Percentiles rank a stretch among this genome's conserved stretches.
These are phyloP conservation scores for Anisodus tanguticus DNA, from an alignment of 257 asterid genomes.

Conservation along the genomic window DNA sequence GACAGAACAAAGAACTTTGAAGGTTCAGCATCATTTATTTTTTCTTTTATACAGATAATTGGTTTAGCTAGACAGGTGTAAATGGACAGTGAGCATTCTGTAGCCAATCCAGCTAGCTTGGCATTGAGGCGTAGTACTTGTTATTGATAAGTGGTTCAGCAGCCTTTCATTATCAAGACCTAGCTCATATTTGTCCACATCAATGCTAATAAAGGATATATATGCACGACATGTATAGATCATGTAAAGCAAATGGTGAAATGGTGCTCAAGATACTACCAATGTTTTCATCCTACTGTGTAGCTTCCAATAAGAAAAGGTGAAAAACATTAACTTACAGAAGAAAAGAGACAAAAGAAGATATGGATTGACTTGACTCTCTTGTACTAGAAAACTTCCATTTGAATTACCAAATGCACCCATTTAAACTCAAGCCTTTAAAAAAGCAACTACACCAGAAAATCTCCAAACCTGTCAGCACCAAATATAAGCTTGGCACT, in stretches of 20 bases:
- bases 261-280: background rate
- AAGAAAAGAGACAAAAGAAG: background rate
- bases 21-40: background rate
- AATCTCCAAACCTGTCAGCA: slow-evolving; percentile 59
- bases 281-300: background rate
- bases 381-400: background rate
- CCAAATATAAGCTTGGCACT: slow-evolving; percentile 91
- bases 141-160: background rate
- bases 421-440: slow-evolving; percentile 1
- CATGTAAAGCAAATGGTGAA: background rate
- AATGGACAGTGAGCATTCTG: background rate
- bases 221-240: background rate
- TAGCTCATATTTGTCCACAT: background rate
- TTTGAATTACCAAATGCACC: background rate
- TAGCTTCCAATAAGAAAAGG: background rate
- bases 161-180: slow-evolving; percentile 5
- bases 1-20: background rate
- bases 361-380: background rate
- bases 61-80: slow-evolving; percentile 14
- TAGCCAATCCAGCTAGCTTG: slow-evolving; percentile 13
- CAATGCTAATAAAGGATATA: background rate
- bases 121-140: background rate
- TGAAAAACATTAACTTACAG: background rate
- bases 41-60: background rate
- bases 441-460: background rate